Base-by-base conservation (phyloP, 345 rosid genomes). In the Brassica rapa region DNA sequence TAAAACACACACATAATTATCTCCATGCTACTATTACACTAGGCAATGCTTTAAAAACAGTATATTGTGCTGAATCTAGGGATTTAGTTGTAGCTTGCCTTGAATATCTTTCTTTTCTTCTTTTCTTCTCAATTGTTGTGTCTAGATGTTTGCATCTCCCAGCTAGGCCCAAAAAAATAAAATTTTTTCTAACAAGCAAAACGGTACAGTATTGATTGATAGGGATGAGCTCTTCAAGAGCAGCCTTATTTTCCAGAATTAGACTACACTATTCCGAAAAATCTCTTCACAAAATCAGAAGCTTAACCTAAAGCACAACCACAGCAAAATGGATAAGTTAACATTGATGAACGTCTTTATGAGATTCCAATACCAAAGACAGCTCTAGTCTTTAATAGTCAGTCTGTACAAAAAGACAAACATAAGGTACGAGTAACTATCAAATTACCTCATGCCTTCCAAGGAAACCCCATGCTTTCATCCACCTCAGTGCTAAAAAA, bases 401-500 rank as follows among this genome's bases (percentile, higher is more conserved):
- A 56, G 30, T 78, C 76, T 71, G 43, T 78, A 72, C 77, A 72
- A 56, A 71, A 63, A 66, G 53, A 72, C 67, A 43, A 41, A 41
- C 60, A 41, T 21, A 9, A 19, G 65, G 43, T 61, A 79, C 66
- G 41, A 33, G 66, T 46, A 78, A 37, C 66, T 73, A 46, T 14
- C 7, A 56, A 10, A 66, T 43, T 27, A 66, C 64, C 60, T 61
- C 77, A 80, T 35, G 66, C 70, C 79, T 91, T 91, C 95, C 97
- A 90, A 15, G 82, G 85, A 73, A 86, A 89, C 65, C 86, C 87
- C 86, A 88, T 84, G 59, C 14, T 62, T 78, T 86, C 92, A 12
- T 88, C 97, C 76, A 88, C 82, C 76, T 92, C 93, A 56, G 66
- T 85, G 88, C 85, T 86, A 84, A 92, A 90, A 77, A 77, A 87